Evolutionary conservation across 495 filamentous ascomycete species (phyloP).

Genomic region (Neurospora sp.): DNA sequence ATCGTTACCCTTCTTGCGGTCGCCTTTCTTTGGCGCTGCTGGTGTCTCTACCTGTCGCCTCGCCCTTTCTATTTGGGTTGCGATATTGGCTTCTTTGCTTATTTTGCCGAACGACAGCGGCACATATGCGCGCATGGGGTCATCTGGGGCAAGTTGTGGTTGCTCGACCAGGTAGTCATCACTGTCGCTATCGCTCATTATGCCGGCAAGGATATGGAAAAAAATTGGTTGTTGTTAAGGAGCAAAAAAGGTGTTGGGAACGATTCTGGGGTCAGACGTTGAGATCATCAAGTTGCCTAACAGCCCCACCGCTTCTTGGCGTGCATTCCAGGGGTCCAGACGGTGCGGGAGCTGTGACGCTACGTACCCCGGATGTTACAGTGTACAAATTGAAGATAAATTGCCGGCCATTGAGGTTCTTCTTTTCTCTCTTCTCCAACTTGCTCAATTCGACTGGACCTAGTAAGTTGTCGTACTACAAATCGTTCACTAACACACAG

Average conservation of each 20-base stretch:
- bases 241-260: neutral
- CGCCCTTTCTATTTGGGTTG: conserved; percentile 67
- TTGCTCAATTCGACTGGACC: neutral
- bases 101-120: conserved; percentile 84
- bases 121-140: conserved; percentile 72
- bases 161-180: conserved; percentile 51
- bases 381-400: neutral
- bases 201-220: neutral
- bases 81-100: conserved; percentile 58
- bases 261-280: neutral
- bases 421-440: neutral
- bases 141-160: conserved; percentile 44
- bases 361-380: neutral
- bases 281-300: neutral
- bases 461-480: neutral
- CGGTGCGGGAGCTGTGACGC: neutral
- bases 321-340: neutral
- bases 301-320: neutral
- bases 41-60: conserved; percentile 44
- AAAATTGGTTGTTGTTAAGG: neutral
- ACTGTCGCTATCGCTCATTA: conserved; percentile 52
- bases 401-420: neutral
- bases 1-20: conserved; percentile 18
- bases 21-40: conserved; percentile 19
- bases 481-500: neutral